A percentile compares a stretch with the other conserved stretches of the same genome.
Conservation (phyloP, 371 early-diverging fungal genomes). For the Mucor plumbeus region DNA sequence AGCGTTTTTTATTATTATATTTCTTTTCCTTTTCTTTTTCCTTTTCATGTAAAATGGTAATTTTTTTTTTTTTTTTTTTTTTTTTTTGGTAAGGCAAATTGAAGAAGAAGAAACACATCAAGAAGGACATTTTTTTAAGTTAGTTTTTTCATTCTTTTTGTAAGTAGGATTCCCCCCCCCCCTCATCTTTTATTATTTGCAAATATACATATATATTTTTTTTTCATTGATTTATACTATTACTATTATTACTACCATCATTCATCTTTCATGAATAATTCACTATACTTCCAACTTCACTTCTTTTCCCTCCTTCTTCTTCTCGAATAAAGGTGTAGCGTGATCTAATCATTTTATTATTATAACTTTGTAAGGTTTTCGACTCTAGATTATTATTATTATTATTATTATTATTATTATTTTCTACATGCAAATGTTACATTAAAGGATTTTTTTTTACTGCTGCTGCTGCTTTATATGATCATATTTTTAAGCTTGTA, state of each 20-base stretch:
- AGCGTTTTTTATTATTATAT: neutral
- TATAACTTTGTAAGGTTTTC: too few species aligned
- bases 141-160: slow-evolving; percentile 8
- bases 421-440: neutral
- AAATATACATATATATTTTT: slow-evolving; percentile 6
- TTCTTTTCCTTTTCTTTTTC: neutral
- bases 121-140: slow-evolving; percentile 7
- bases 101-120: slow-evolving; percentile 9
- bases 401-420: too few species aligned
- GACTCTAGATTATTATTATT: neutral
- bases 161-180: neutral
- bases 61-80: neutral
- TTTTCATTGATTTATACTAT: slow-evolving; percentile 1
- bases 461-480: neutral
- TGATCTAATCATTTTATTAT: slow-evolving; percentile 11
- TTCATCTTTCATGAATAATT: neutral
- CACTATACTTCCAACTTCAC: neutral
- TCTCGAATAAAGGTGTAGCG: slow-evolving; percentile 12
- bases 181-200: neutral
- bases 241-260: neutral
- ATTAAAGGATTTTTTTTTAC: neutral
- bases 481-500: neutral
- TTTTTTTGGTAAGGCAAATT: slow-evolving; percentile 1
- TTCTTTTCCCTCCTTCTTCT: slow-evolving; percentile 9
- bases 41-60: slow-evolving; percentile 15